Evolutionary conservation across 441 rosid species (phyloP).

Genomic region (Eutrema salsugineum): DNA sequence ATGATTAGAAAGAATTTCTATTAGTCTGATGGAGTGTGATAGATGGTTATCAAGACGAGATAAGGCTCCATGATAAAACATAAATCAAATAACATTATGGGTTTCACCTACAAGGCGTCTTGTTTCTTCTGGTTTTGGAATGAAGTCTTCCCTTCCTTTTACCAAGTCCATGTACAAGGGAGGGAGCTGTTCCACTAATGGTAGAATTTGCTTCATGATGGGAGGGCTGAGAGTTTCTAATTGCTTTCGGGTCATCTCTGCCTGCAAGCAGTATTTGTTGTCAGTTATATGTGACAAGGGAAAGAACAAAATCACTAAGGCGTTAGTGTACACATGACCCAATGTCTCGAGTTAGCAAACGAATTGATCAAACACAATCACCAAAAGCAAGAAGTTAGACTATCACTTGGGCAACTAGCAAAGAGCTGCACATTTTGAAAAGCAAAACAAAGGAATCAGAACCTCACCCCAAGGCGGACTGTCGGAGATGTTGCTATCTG

Average conservation of each 20-base stretch:
- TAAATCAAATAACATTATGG: background rate
- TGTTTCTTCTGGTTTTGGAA: constrained; percentile 96
- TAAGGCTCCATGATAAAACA: background rate
- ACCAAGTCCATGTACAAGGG: constrained; percentile 89
- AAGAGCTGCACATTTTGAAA: background rate
- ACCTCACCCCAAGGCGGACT: constrained; percentile 76
- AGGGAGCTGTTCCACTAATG: constrained; percentile 91
- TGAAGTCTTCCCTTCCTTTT: constrained; percentile 91
- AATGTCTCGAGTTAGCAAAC: background rate
- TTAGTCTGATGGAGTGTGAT: background rate
- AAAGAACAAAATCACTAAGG: background rate
- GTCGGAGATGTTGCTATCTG: constrained; percentile 75
- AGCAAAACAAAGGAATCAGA: constrained; percentile 11
- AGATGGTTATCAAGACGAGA: constrained; percentile 1
- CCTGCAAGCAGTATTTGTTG: constrained; percentile 47
- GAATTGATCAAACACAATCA: background rate
- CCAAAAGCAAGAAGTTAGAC: background rate
- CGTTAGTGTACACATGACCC: background rate
- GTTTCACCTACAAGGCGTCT: constrained; percentile 73
- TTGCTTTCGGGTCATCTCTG: constrained; percentile 93
- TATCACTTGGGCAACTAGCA: background rate
- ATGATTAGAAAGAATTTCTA: constrained; percentile 11
- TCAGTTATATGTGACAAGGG: background rate
- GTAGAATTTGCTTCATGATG: constrained; percentile 92
- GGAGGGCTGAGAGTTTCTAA: constrained; percentile 87